Base-by-base conservation (phyloP, 306 rosid species). In the Inga laurina region DNA sequence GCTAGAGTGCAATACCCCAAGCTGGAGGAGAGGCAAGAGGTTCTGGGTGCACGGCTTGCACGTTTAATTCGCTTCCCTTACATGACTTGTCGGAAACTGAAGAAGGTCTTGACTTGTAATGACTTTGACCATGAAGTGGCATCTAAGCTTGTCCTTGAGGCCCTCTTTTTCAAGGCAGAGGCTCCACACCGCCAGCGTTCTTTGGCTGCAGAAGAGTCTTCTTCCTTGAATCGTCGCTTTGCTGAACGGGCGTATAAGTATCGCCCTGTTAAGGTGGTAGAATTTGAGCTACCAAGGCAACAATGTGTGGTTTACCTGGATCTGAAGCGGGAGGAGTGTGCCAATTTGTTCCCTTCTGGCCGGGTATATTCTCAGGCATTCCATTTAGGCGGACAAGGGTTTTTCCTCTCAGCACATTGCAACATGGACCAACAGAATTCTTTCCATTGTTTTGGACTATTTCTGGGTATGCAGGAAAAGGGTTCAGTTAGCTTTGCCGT, bases 341-440 rank as follows among this genome's bases (percentile, higher is more conserved):
- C 81, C 37, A 91, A 82, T 84, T 66, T 97, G 82, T 89, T 79
- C 73, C 98, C 99, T n/a, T 94, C 98, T 0, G 97, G 99, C 49
- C 90, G 99, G 69, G 95, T 97, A 32, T 97, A 97, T 90, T 97
- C 99, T 35, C 99, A 97, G 87, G 99, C 99, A 57, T 97, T 97
- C 85, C 97, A 97, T 86, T 85, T 97, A 89, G 99, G 99, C 3
- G 99, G 98, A 13, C 98, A 97, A 82, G 99, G 99, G 37, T 97
- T 97, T 86, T 97, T 97, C 80, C 93, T 97, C 3, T 97, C 99
- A 19, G 98, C 99, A 1, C 99, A 97, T 84, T 97, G 99, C 88
- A 94, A 97, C 91, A 94, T 97, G 99, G 98, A 97, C 86, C 99
- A 97, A 84, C 97, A 94, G 80, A 89, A 95, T 76, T 92, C 98